These are phyloP conservation scores for Blastobotrys raffinosifermentans DNA, from an alignment of 1,139 yeast species.

Conservation along the genomic window DNA sequence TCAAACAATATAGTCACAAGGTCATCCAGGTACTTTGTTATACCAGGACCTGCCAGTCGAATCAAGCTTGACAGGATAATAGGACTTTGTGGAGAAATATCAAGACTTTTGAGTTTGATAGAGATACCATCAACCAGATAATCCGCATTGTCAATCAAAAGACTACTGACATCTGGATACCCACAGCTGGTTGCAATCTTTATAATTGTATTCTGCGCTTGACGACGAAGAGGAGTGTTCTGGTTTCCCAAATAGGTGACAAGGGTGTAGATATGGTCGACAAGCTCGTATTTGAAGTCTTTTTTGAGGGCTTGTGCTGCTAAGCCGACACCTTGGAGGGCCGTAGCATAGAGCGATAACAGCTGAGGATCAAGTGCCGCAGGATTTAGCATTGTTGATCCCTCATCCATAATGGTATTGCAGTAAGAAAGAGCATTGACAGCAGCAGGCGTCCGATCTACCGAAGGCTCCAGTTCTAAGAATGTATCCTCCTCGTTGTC, in stretches of 20 bases:
- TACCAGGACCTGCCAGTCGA: constrained; percentile 59
- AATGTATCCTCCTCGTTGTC: too few relatives aligned
- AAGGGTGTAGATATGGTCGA: constrained; percentile 52
- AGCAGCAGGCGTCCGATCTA: too few relatives aligned
- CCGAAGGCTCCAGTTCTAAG: too few relatives aligned
- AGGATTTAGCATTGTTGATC: background rate
- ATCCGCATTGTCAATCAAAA: constrained; percentile 67
- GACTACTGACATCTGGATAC: constrained; percentile 46
- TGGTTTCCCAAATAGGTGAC: constrained; percentile 50
- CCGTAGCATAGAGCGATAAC: constrained; percentile 11
- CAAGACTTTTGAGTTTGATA: constrained; percentile 57
- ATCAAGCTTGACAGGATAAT: constrained; percentile 62
- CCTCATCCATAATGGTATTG: background rate
- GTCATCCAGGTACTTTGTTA: constrained; percentile 66
- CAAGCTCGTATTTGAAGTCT: constrained; percentile 43
- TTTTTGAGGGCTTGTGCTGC: constrained; percentile 36
- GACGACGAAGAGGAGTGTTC: constrained; percentile 38
- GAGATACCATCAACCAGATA: constrained; percentile 75
- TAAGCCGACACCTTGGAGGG: constrained; percentile 40
- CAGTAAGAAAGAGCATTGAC: too few relatives aligned
- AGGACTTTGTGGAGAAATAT: constrained; percentile 68
- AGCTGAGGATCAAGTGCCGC: background rate
- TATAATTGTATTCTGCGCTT: constrained; percentile 43
- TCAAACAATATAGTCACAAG: constrained; percentile 68
- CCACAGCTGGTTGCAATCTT: constrained; percentile 52